These are phyloP conservation scores for Solanum lignicaule DNA, from an alignment of 257 asterid species.

Conservation along the genomic window DNA sequence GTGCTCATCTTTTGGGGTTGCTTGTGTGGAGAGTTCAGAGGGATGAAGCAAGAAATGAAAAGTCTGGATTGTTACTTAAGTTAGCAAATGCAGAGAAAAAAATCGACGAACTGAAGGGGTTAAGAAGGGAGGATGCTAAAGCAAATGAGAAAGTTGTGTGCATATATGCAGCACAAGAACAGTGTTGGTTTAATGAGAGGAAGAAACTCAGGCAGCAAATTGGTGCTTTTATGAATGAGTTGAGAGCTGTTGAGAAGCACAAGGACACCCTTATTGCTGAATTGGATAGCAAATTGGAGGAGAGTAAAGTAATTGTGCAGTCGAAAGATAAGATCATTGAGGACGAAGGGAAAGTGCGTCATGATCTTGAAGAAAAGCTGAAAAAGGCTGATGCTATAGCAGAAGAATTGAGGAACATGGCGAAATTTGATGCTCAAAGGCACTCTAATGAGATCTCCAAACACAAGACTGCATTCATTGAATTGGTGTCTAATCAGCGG, in stretches of 20 bases:
- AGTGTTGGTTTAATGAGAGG: constrained; percentile 68
- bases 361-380: constrained; percentile 44
- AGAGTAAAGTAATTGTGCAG: constrained; percentile 26
- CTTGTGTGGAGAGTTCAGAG: constrained; percentile 53
- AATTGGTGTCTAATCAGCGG: constrained; percentile 77
- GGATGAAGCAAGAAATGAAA: constrained; percentile 14
- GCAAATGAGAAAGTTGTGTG: constrained; percentile 82
- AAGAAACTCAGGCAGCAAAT: constrained; percentile 62
- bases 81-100: constrained; percentile 43
- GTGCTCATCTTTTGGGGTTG: constrained; percentile 70
- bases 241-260: constrained; percentile 34
- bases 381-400: constrained; percentile 29
- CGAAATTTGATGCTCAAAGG: constrained; percentile 41
- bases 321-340: constrained; percentile 44
- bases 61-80: constrained; percentile 30
- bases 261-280: constrained; percentile 38
- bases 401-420: constrained; percentile 36
- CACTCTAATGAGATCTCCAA: constrained; percentile 47
- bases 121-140: constrained; percentile 74
- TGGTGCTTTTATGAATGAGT: constrained; percentile 49
- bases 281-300: constrained; percentile 40
- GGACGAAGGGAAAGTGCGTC: constrained; percentile 32
- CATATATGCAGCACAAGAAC: constrained; percentile 78
- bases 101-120: constrained; percentile 43
- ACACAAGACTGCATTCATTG: constrained; percentile 70